Percentiles rank a stretch among this genome's conserved stretches.
Evolutionary conservation across 2,329 filamentous ascomycete genomes (phyloP).

Genomic region (Phaeosphaeriaceae sp.): DNA sequence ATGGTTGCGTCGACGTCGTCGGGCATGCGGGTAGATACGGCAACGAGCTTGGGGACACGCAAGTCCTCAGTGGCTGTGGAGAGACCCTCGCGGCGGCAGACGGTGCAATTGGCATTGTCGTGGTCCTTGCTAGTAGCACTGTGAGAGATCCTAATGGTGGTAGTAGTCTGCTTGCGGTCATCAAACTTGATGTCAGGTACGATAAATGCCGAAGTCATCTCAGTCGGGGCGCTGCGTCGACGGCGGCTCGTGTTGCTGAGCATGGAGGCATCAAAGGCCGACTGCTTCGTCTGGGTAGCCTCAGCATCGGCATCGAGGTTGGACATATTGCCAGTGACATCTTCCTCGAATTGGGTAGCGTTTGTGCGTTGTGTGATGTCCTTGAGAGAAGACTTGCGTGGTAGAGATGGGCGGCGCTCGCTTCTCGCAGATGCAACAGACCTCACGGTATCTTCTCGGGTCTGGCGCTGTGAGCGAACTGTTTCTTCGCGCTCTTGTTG

Average conservation of each 20-base stretch:
- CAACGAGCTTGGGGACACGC: slow-evolving; percentile 58
- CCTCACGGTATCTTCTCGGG: slow-evolving; percentile 50
- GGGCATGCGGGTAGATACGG: slow-evolving; percentile 58
- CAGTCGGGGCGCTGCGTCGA: slow-evolving; percentile 56
- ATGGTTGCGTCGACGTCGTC: slow-evolving; percentile 66
- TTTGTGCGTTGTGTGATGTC: slow-evolving; percentile 52
- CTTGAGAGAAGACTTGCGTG: slow-evolving; percentile 64
- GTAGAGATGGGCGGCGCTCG: slow-evolving; percentile 47
- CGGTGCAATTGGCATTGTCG: slow-evolving; percentile 62
- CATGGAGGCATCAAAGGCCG: slow-evolving; percentile 48
- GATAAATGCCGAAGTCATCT: slow-evolving; percentile 71
- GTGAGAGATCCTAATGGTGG: slow-evolving; percentile 23
- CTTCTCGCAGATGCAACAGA: slow-evolving; percentile 49
- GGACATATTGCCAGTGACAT: slow-evolving; percentile 44
- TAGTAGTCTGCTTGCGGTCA: slow-evolving; percentile 32
- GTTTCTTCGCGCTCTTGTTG: slow-evolving; percentile 50
- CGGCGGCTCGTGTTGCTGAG: slow-evolving; percentile 59
- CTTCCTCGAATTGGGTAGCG: slow-evolving; percentile 40
- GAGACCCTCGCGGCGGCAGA: slow-evolving; percentile 58
- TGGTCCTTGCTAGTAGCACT: slow-evolving; percentile 52
- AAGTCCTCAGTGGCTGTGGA: slow-evolving; percentile 37
- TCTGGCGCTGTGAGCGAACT: slow-evolving; percentile 42
- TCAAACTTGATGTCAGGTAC: slow-evolving; percentile 67
- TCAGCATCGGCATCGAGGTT: slow-evolving; percentile 34
- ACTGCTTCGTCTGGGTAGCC: slow-evolving; percentile 39